Evolutionary conservation across 768 basidiomycete genomes (phyloP), one percentile per base, ranked within the genome.

Genomic region (Russula sp.): DNA sequence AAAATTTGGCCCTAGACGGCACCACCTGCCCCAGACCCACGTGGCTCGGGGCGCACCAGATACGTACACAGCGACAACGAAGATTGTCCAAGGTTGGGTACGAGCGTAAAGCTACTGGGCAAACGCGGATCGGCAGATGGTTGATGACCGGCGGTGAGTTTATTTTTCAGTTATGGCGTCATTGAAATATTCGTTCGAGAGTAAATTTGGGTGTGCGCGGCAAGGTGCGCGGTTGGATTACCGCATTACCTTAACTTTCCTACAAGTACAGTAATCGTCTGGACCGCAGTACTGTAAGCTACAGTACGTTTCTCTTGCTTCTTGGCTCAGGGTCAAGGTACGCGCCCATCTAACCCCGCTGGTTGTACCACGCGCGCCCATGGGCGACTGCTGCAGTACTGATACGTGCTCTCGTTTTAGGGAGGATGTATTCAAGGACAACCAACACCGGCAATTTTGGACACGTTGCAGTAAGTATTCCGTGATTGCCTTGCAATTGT

Each of bases 341-440:
- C 36, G 59, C 36, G 38, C 44, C 57, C 42, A 22, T 32, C 57
- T 46, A 57, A 57, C 56, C 40, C 56, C 38, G 44, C 30, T 20
- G 28, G 28, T 26, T 18, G 18, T 14, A 10, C 24, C n/a, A 5
- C 32, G 28, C 14, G 32, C 16, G 38, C 22, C 32, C 11, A 38
- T 48, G 16, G 6, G n/a, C 51, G 22, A 34, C 26, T 14, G 8
- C 18, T 20, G 42, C 8, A 38, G 52, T 38, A 11, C 20, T 7
- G 42, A 46, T 44, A 32, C 11, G 26, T 48, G 24, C 34, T 36
- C 30, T 3, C 11, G 44, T 3, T 24, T n/a, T 24, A 18, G 14
- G 54, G 20, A 36, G n/a, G 28, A 24, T 49, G 24, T 3, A 11
- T 22, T 46, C n/a, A 22, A 40, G 38, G 38, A 40, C 38, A 40